Evolutionary conservation across 2,329 filamentous ascomycete species (phyloP).

Genomic region (Paecilomyces variotii): DNA sequence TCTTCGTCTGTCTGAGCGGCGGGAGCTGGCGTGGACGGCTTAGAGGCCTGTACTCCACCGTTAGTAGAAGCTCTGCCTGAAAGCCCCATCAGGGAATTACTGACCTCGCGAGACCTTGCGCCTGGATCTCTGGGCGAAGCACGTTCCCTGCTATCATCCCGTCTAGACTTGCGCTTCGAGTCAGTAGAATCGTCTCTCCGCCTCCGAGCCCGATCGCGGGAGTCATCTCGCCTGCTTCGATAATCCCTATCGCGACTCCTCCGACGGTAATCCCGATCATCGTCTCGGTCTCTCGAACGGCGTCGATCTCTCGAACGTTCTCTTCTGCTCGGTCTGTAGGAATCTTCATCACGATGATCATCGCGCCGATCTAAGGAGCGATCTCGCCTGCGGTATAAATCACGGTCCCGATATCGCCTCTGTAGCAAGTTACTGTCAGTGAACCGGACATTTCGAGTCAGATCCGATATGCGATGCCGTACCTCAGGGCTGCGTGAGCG

Average conservation of each 20-base stretch:
- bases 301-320: constrained; percentile 59
- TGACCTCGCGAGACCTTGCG: constrained; percentile 50
- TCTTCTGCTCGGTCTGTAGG: constrained; percentile 53
- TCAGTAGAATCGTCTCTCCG: constrained; percentile 65
- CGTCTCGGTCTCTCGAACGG: constrained; percentile 48
- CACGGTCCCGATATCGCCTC: constrained; percentile 49
- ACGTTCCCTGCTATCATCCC: constrained; percentile 56
- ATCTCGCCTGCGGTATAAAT: constrained; percentile 58
- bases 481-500: constrained; percentile 44
- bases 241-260: constrained; percentile 63
- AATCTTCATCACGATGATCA: constrained; percentile 50
- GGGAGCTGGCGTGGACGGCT: constrained; percentile 38
- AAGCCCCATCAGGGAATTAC: constrained; percentile 18
- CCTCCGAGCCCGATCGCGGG: constrained; percentile 56
- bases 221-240: constrained; percentile 64
- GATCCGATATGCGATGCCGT: constrained; percentile 13
- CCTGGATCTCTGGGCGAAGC: constrained; percentile 43
- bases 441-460: neutral
- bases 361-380: constrained; percentile 52
- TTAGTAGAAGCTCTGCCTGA: constrained; percentile 12
- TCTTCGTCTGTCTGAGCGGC: constrained; percentile 58
- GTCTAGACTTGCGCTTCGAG: constrained; percentile 57
- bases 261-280: constrained; percentile 51
- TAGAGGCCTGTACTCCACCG: constrained; percentile 41
- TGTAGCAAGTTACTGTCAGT: constrained; percentile 41